Percentiles rank a stretch among this genome's conserved stretches.
phyloP scores from a whole-genome alignment of 768 basidiomycete genomes.

The Cystobasidium onofrii region DNA sequence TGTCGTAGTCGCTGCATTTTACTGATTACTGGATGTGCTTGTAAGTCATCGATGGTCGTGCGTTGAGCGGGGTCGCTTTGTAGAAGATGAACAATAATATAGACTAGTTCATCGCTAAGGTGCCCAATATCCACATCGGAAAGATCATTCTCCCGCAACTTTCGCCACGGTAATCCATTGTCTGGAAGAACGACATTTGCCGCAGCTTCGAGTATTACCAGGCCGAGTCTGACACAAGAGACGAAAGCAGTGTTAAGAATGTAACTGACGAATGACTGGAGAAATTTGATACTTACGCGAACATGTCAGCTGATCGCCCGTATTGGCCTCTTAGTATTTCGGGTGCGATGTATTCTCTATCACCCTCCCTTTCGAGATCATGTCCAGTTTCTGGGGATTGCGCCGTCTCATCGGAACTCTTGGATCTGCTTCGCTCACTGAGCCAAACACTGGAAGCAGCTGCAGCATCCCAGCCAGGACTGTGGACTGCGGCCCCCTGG shows the following conservation, averaged over 20 bases:
- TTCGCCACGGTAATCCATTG: constrained; percentile 90
- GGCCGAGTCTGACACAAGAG: constrained; percentile 62
- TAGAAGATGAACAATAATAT: constrained; percentile 69
- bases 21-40: constrained; percentile 56
- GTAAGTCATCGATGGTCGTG: constrained; percentile 55
- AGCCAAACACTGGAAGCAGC: constrained; percentile 44
- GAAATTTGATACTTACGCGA: constrained; percentile 60
- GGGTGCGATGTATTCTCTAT: constrained; percentile 91
- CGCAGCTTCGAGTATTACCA: constrained; percentile 89
- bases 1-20: constrained; percentile 28
- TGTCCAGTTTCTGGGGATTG: not conserved
- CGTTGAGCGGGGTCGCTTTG: constrained; percentile 60
- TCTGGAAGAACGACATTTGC: constrained; percentile 95
- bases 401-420: constrained; percentile 36
- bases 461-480: constrained; percentile 39
- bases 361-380: constrained; percentile 80
- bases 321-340: constrained; percentile 88
- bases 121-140: constrained; percentile 60
- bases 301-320: constrained; percentile 89
- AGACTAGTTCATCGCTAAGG: constrained; percentile 58
- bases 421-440: constrained; percentile 34
- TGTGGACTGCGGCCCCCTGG: constrained; percentile 37
- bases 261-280: not conserved
- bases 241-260: constrained; percentile 32
- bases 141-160: constrained; percentile 82